A percentile compares a stretch with the other conserved stretches of the same genome.
Evolutionary conservation across 176 grass and related monocot genomes (phyloP).

Genomic region (Hsuehochloa calcarea): DNA sequence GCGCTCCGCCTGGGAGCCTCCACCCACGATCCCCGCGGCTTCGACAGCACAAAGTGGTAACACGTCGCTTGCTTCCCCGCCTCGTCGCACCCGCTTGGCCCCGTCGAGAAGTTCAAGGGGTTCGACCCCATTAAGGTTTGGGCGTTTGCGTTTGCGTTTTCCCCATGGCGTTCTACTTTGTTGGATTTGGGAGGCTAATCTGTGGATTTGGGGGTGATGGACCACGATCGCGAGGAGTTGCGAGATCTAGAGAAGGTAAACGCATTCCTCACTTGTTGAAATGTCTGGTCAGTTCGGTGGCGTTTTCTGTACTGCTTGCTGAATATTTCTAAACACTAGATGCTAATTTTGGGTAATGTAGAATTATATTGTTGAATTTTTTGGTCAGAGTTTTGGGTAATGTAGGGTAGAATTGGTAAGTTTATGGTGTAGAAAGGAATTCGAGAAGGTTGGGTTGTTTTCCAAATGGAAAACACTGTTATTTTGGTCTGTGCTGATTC

Average conservation of each 20-base stretch:
- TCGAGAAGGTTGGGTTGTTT: not conserved
- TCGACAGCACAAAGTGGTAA: slow-evolving; percentile 63
- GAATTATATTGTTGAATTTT: not conserved
- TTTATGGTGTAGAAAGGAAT: not conserved
- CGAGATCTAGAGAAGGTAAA: slow-evolving; percentile 48
- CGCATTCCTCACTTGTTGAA: not conserved
- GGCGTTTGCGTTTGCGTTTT: not conserved
- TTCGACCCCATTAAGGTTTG: slow-evolving; percentile 73
- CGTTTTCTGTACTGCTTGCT: not conserved
- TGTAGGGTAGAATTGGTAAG: not conserved
- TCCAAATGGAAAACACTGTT: not conserved
- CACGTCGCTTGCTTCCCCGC: slow-evolving; percentile 69
- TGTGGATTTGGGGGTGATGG: slow-evolving; percentile 37
- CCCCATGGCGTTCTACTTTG: not conserved
- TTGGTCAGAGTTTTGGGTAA: not conserved
- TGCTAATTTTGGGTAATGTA: not conserved
- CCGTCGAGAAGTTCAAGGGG: slow-evolving; percentile 57
- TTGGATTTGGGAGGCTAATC: not conserved
- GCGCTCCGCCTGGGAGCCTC: slow-evolving; percentile 58
- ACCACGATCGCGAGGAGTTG: slow-evolving; percentile 52
- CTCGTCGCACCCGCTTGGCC: slow-evolving; percentile 35
- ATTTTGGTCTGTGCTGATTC: not conserved
- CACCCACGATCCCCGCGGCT: slow-evolving; percentile 50
- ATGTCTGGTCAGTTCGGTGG: not conserved
- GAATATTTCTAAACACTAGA: not conserved